Conservation (phyloP, 2,329 filamentous ascomycete species). For the Ceratocystis colombiana region DNA sequence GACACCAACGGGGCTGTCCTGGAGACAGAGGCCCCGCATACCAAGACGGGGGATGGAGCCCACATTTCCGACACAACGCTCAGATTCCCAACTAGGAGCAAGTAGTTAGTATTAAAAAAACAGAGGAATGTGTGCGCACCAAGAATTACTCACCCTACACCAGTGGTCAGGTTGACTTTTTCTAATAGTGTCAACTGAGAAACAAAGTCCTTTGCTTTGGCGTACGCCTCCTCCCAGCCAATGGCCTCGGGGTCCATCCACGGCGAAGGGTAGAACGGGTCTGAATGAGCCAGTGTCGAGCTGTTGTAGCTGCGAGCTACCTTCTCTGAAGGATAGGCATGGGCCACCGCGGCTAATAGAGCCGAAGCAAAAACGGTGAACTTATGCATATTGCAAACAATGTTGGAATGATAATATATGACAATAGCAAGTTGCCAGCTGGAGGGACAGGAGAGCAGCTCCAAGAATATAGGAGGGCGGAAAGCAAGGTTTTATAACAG, state of each 20-base stretch:
- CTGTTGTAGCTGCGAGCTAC: background rate
- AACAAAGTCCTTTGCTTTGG: constrained; percentile 67
- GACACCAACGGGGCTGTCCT: constrained; percentile 75
- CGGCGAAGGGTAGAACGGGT: constrained; percentile 72
- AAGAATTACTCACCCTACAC: constrained; percentile 56
- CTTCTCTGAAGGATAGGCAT: constrained; percentile 16
- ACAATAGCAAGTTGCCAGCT: background rate
- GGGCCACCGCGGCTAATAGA: constrained; percentile 21
- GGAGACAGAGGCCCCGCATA: constrained; percentile 67
- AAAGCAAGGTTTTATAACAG: background rate
- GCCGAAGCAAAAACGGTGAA: constrained; percentile 24
- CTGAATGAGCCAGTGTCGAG: constrained; percentile 34
- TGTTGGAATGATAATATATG: background rate
- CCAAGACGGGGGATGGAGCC: constrained; percentile 61
- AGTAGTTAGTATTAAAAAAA: constrained; percentile 17
- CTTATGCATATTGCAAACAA: constrained; percentile 20
- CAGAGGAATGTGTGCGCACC: background rate
- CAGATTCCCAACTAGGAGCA: constrained; percentile 38
- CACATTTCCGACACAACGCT: constrained; percentile 66
- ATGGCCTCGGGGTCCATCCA: constrained; percentile 67
- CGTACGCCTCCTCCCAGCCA: constrained; percentile 66
- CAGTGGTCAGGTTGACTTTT: constrained; percentile 92
- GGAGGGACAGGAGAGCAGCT: background rate
- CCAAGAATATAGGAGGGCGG: background rate
- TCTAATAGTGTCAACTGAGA: constrained; percentile 72